phyloP scores from a whole-genome alignment of 1,284 basidiomycete species.

The Ganoderma meredithae region DNA sequence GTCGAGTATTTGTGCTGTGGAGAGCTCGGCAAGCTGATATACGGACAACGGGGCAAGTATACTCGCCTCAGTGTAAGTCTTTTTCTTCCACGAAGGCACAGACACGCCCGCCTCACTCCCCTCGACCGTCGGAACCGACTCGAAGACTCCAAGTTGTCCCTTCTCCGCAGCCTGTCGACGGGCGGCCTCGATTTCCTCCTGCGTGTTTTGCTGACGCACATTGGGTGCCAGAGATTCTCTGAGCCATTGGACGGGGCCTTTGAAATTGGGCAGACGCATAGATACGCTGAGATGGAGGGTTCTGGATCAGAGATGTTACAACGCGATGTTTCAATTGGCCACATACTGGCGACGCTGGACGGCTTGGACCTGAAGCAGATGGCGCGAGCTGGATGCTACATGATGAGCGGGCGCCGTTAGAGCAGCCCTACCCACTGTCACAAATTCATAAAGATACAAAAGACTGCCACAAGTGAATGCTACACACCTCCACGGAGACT shows the following conservation, averaged over 20 bases:
- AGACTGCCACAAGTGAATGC: background rate
- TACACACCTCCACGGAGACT: constrained; percentile 38
- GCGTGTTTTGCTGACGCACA: constrained; percentile 52
- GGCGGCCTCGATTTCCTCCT: constrained; percentile 58
- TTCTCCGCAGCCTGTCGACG: constrained; percentile 59
- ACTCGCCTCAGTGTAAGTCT: constrained; percentile 43
- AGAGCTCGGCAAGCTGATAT: background rate
- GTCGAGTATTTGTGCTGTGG: constrained; percentile 91
- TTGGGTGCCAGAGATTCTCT: constrained; percentile 61
- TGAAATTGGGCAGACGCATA: constrained; percentile 37
- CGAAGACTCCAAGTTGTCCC: constrained; percentile 65
- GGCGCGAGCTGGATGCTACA: constrained; percentile 39
- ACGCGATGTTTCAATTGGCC: background rate
- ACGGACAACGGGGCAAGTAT: background rate
- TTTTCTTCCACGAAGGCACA: constrained; percentile 35
- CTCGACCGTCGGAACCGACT: constrained; percentile 42
- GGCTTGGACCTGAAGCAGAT: constrained; percentile 40
- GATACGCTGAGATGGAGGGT: constrained; percentile 37
- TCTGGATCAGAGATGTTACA: background rate
- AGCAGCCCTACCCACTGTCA: constrained; percentile 25
- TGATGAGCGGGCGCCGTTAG: constrained; percentile 29
- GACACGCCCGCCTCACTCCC: constrained; percentile 36
- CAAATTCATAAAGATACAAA: background rate
- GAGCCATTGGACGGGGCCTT: constrained; percentile 69
- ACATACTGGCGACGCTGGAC: constrained; percentile 52